phyloP scores from a whole-genome alignment of 495 filamentous ascomycete species.

The Aspergillus sclerotiicarbonarius region DNA sequence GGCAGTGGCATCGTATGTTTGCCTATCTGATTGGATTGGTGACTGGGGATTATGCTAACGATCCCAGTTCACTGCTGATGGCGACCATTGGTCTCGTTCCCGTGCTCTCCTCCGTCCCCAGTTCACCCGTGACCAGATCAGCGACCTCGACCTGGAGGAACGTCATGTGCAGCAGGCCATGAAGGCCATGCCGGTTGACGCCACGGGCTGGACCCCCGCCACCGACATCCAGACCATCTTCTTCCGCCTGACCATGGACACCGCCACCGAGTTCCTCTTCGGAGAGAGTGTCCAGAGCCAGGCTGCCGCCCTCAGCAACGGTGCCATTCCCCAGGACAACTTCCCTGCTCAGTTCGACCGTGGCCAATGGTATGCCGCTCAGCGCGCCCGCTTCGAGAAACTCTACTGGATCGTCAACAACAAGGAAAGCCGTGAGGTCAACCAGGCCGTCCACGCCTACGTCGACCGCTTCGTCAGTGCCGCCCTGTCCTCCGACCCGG shows the following conservation, averaged over 20 bases:
- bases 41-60: conserved; percentile 7
- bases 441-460: conserved; percentile 48
- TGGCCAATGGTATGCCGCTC: conserved; percentile 35
- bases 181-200: conserved; percentile 31
- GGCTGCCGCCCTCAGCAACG: conserved; percentile 23
- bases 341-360: conserved; percentile 45
- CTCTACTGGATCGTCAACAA: conserved; percentile 51
- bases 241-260: conserved; percentile 65
- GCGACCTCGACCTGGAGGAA: conserved; percentile 54
- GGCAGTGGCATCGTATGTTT: conserved; percentile 48
- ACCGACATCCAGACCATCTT: conserved; percentile 60
- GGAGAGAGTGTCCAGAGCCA: conserved; percentile 53
- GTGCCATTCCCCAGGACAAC: conserved; percentile 25
- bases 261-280: conserved; percentile 66
- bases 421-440: conserved; percentile 42
- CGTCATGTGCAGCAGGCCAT: conserved; percentile 47
- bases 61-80: conserved; percentile 47
- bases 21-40: too few relatives aligned
- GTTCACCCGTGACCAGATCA: conserved; percentile 52
- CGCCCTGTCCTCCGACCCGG: conserved; percentile 26
- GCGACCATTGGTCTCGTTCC: conserved; percentile 50
- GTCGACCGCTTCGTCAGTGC: conserved; percentile 47
- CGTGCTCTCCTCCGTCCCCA: conserved; percentile 55
- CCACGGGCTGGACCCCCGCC: conserved; percentile 41
- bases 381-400: conserved; percentile 49